phyloP scores from a whole-genome alignment of 441 rosid genomes.

The Pelargonium myrrhifolium region DNA sequence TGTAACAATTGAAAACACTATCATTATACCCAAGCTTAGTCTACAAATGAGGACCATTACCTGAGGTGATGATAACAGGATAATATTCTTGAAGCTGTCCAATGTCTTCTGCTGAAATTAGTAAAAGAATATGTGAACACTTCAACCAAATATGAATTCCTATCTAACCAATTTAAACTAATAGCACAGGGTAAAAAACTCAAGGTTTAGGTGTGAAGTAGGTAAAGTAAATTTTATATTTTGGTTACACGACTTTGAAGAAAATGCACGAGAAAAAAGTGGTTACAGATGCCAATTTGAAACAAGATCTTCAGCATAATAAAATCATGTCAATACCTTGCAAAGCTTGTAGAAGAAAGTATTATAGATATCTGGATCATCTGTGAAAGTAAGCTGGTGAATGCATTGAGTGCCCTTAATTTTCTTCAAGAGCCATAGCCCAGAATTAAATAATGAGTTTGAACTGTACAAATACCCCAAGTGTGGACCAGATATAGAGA shows the following conservation, averaged over 20 bases:
- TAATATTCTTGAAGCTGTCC: constrained; percentile 57
- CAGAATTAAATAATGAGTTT: constrained; percentile 86
- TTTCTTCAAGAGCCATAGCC: constrained; percentile 87
- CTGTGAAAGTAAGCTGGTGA: constrained; percentile 94
- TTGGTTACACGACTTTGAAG: neutral
- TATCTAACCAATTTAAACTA: neutral
- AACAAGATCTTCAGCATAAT: neutral
- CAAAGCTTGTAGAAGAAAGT: constrained; percentile 80
- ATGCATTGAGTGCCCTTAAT: constrained; percentile 78
- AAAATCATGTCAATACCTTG: constrained; percentile 40
- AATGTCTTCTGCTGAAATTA: constrained; percentile 76
- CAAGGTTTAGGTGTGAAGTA: neutral
- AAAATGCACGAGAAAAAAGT: neutral
- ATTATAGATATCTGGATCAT: constrained; percentile 64
- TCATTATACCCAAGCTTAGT: neutral
- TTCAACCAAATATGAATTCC: neutral
- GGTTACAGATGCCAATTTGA: neutral
- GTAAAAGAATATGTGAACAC: constrained; percentile 19
- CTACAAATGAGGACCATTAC: constrained; percentile 26
- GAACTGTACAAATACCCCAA: constrained; percentile 92
- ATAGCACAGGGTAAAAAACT: neutral
- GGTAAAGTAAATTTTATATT: neutral
- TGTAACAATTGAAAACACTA: neutral
- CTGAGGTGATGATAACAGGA: constrained; percentile 87
- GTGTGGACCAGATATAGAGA: constrained; percentile 92